Conservation (phyloP, 1,284 basidiomycete species). For the Puccinia horiana region DNA sequence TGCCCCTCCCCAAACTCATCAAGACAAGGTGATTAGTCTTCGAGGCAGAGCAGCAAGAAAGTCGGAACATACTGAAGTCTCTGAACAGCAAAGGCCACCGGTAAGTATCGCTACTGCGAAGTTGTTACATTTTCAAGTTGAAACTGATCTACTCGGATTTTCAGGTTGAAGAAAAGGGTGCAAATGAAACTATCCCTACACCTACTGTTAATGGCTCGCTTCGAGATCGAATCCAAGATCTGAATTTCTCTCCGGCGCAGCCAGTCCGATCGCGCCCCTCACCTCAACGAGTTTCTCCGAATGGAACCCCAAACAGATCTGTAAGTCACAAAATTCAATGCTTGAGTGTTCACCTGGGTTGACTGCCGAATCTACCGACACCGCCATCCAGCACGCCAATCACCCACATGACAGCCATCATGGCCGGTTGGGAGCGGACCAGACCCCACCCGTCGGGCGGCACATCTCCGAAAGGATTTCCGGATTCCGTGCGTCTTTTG, state of each 20-base stretch:
- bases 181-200: not conserved
- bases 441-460: conserved; percentile 1
- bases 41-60: conserved; percentile 38
- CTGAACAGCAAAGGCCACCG: not conserved
- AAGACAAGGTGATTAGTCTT: conserved; percentile 45
- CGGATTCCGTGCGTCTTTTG: not conserved
- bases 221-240: conserved; percentile 47
- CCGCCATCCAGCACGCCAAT: not conserved
- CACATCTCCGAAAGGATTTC: conserved; percentile 47
- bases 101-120: not conserved
- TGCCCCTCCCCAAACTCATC: not conserved
- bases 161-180: not conserved
- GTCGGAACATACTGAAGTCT: not conserved
- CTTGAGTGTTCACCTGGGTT: not conserved
- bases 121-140: not conserved
- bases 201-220: conserved; percentile 32
- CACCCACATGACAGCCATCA: not conserved
- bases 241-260: conserved; percentile 1
- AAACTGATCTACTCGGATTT: not conserved
- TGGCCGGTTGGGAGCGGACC: not conserved
- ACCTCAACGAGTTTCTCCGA: not conserved
- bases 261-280: not conserved
- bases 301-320: not conserved
- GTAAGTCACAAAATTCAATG: not conserved
- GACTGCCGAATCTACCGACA: not conserved